Evolutionary conservation across 1,139 yeast genomes (phyloP).

Genomic region (Suhomyces choctaworum): DNA sequence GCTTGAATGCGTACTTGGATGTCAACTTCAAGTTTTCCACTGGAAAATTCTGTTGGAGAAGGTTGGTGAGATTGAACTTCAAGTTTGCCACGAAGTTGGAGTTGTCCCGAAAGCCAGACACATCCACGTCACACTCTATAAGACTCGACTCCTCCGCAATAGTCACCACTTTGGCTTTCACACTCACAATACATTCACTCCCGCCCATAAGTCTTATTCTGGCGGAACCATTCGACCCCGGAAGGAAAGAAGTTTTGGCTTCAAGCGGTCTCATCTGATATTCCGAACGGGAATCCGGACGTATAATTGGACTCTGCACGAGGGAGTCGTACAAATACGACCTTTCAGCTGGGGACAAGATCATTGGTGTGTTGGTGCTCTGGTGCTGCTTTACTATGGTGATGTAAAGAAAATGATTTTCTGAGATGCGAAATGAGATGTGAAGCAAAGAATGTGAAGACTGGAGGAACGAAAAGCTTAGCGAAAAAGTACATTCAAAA

Average conservation of each 20-base stretch:
- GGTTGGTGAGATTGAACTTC: slow-evolving; percentile 49
- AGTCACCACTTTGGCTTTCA: slow-evolving; percentile 81
- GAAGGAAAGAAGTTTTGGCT: slow-evolving; percentile 76
- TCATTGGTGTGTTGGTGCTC: slow-evolving; percentile 38
- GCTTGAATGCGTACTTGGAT: slow-evolving; percentile 69
- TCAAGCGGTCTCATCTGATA: slow-evolving; percentile 84
- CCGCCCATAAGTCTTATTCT: slow-evolving; percentile 85
- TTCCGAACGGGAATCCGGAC: slow-evolving; percentile 79
- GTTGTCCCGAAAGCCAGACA: slow-evolving; percentile 70
- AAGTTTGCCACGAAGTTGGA: slow-evolving; percentile 61
- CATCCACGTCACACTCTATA: slow-evolving; percentile 75
- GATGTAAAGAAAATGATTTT: slow-evolving; percentile 2
- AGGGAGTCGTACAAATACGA: slow-evolving; percentile 77
- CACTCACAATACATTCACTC: slow-evolving; percentile 87
- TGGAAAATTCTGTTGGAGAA: slow-evolving; percentile 53
- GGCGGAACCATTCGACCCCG: slow-evolving; percentile 89
- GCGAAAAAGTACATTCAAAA: too few species aligned
- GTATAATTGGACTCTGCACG: slow-evolving; percentile 56
- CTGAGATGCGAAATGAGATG: slow-evolving; percentile 4
- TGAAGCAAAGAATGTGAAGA: too few species aligned
- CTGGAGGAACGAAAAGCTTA: too few species aligned
- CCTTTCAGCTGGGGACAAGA: slow-evolving; percentile 83
- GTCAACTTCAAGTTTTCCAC: slow-evolving; percentile 58
- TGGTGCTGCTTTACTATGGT: background rate
- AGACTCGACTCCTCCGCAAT: slow-evolving; percentile 44